Evolutionary conservation across 2,329 filamentous ascomycete species (phyloP).

Genomic region (Penicillium capsulatum): DNA sequence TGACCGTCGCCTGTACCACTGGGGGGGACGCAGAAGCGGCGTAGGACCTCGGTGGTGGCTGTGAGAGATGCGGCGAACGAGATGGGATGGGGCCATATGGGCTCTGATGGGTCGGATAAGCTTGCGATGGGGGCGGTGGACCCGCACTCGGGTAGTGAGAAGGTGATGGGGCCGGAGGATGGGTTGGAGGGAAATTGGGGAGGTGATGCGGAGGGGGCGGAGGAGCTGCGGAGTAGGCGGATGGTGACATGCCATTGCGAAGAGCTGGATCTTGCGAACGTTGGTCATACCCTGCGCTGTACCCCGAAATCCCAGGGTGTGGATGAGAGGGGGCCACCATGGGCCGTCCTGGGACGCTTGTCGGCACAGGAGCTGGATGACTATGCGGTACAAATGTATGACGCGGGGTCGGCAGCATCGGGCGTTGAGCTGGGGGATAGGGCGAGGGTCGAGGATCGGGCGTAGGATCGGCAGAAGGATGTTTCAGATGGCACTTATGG

Average conservation of each 20-base stretch:
- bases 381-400: conserved; percentile 31
- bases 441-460: conserved; percentile 28
- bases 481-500: conserved; percentile 63
- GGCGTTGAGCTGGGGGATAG: conserved; percentile 24
- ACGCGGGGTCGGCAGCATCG: conserved; percentile 33
- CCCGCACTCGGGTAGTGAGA: conserved; percentile 32
- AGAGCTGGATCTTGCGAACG: conserved; percentile 30
- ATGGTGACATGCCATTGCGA: conserved; percentile 35
- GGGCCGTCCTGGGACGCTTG: conserved; percentile 28
- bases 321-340: conserved; percentile 27
- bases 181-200: conserved; percentile 14
- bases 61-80: conserved; percentile 33
- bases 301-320: conserved; percentile 28
- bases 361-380: conserved; percentile 21
- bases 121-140: conserved; percentile 31
- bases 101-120: conserved; percentile 36
- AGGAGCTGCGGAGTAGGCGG: conserved; percentile 37
- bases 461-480: conserved; percentile 26
- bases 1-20: conserved; percentile 35
- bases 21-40: conserved; percentile 38
- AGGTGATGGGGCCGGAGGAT: conserved; percentile 17
- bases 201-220: conserved; percentile 42
- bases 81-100: conserved; percentile 36
- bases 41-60: conserved; percentile 33
- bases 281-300: conserved; percentile 36